phyloP scores from a whole-genome alignment of 2,329 filamentous ascomycete species.

The Ophiocordyceps camponoti-rufipedis region DNA sequence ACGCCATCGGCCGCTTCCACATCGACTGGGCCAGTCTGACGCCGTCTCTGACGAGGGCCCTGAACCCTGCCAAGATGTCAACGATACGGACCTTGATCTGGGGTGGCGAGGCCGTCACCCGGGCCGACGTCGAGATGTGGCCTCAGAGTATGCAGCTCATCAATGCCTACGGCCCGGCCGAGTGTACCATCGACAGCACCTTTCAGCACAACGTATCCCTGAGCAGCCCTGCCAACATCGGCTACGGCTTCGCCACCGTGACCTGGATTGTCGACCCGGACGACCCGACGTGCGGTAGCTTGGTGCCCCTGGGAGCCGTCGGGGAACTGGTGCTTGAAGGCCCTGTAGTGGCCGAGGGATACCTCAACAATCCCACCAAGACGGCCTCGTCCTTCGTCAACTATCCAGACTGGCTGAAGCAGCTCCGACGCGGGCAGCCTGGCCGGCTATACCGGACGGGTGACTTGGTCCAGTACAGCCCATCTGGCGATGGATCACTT shows the following conservation, averaged over 20 bases:
- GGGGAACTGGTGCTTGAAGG: constrained; percentile 21
- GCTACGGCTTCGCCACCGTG: constrained; percentile 1
- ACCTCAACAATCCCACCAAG: constrained; percentile 19
- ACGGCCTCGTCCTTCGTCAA: constrained; percentile 14
- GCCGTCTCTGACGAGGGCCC: constrained; percentile 2
- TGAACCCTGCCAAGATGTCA: constrained; percentile 1
- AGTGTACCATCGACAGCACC: constrained; percentile 8
- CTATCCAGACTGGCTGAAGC: constrained; percentile 5
- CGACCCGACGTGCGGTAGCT: constrained; percentile 3
- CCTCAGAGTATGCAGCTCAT: constrained; percentile 11
- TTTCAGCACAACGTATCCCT: neutral
- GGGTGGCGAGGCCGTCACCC: constrained; percentile 8
- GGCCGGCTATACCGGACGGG: constrained; percentile 6
- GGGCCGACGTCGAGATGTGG: constrained; percentile 11
- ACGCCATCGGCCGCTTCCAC: constrained; percentile 2
- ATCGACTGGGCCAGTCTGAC: constrained; percentile 3
- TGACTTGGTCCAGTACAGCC: constrained; percentile 6
- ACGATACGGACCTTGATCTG: constrained; percentile 6
- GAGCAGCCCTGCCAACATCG: constrained; percentile 1
- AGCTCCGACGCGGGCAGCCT: constrained; percentile 1
- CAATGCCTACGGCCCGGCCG: constrained; percentile 21
- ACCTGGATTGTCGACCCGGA: constrained; percentile 9
- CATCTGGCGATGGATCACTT: constrained; percentile 3
- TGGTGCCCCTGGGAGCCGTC: constrained; percentile 6
- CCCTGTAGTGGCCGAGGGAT: constrained; percentile 29